phyloP scores from a whole-genome alignment of 1,284 basidiomycete genomes.

The Ganoderma meredithae region DNA sequence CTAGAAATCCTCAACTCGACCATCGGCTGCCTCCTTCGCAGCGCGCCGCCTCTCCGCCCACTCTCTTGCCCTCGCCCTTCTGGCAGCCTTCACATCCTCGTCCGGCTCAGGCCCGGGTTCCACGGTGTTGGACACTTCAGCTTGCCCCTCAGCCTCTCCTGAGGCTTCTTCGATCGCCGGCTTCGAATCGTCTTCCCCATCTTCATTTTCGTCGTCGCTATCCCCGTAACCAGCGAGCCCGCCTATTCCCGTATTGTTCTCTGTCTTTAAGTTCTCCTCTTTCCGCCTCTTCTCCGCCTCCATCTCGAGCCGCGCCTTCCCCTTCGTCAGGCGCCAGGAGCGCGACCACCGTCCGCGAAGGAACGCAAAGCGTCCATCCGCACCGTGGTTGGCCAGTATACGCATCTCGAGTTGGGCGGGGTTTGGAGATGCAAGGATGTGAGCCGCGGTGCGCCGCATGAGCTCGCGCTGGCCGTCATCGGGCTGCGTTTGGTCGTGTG shows the following conservation, averaged over 20 bases:
- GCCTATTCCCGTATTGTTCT: slow-evolving; percentile 43
- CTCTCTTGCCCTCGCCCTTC: slow-evolving; percentile 59
- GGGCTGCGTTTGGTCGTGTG: slow-evolving; percentile 55
- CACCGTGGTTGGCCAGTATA: slow-evolving; percentile 86
- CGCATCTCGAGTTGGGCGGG: slow-evolving; percentile 83
- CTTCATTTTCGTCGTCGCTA: slow-evolving; percentile 48
- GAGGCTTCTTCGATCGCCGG: slow-evolving; percentile 15
- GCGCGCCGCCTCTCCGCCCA: slow-evolving; percentile 60
- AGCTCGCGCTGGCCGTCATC: slow-evolving; percentile 68
- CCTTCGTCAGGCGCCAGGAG: slow-evolving; percentile 64
- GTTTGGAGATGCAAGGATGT: slow-evolving; percentile 74
- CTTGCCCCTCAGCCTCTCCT: neutral
- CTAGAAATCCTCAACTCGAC: neutral
- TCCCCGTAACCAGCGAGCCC: slow-evolving; percentile 67
- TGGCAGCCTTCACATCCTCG: slow-evolving; percentile 52
- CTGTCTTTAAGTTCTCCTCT: slow-evolving; percentile 25
- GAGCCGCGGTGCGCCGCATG: slow-evolving; percentile 78
- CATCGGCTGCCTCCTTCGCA: slow-evolving; percentile 12
- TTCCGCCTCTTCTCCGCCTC: slow-evolving; percentile 43
- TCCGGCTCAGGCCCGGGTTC: slow-evolving; percentile 40
- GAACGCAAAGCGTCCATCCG: slow-evolving; percentile 78
- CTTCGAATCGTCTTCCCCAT: slow-evolving; percentile 12
- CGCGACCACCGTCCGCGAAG: slow-evolving; percentile 75
- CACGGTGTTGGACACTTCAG: neutral
- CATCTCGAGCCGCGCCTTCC: slow-evolving; percentile 47